Conservation (phyloP, 352 stramenopile species). For the Phytopythium montanum region DNA sequence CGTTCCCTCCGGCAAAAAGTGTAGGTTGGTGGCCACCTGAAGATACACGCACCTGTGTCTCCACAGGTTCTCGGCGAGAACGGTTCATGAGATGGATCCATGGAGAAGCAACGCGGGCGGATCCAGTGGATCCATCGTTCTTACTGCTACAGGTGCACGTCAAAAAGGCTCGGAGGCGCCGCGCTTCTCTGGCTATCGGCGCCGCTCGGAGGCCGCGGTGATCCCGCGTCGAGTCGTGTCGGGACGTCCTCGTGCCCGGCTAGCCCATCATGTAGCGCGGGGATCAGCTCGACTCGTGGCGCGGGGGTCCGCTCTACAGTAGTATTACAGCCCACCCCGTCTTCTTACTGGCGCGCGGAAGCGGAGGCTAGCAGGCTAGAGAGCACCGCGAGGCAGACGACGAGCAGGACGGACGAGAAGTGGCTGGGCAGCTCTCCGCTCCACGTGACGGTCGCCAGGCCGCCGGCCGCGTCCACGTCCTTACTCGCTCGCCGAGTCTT, state of each 20-base stretch:
- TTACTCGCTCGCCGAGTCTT: not conserved
- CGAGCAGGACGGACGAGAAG: not conserved
- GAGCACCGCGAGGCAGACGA: conserved; percentile 1
- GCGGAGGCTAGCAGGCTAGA: conserved; percentile 1
- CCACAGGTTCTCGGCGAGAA: no score
- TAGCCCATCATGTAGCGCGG: conserved; percentile 6
- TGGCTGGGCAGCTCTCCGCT: not conserved
- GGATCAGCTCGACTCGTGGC: not conserved
- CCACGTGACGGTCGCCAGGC: not conserved
- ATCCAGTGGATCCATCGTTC: not conserved
- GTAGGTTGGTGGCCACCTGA: conserved; percentile 1
- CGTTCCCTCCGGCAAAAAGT: not conserved
- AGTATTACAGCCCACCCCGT: conserved; percentile 1
- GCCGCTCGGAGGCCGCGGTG: not conserved
- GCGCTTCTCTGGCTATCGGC: not conserved
- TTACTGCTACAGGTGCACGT: not conserved
- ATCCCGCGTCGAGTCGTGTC: not conserved
- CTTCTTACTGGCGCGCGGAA: conserved; percentile 2
- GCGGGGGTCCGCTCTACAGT: conserved; percentile 3
- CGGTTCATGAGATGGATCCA: not conserved
- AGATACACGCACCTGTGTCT: not conserved
- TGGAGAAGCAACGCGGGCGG: not conserved
- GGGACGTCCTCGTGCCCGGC: not conserved
- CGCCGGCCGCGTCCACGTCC: not conserved
- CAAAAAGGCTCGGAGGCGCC: not conserved